Percentiles rank a stretch among this genome's conserved stretches.
Conservation (phyloP, 306 rosid species). For the Albizia julibrissin region DNA sequence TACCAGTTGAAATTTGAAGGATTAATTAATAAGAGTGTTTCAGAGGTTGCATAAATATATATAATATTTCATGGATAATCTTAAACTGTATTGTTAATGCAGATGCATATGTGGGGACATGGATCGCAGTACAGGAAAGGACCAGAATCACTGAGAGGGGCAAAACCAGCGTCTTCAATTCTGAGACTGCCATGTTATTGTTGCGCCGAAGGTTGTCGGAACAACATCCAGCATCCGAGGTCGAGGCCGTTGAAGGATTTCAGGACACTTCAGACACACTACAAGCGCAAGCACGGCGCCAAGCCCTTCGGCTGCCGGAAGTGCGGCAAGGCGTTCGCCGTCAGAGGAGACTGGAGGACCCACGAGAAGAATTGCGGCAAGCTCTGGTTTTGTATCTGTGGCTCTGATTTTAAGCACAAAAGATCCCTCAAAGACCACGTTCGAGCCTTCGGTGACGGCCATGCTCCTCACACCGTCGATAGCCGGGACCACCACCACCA, state of each 20-base stretch:
- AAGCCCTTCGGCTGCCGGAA: slow-evolving; percentile 88
- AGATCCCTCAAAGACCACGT: slow-evolving; percentile 92
- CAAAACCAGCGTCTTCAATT: slow-evolving; percentile 75
- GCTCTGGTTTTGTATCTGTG: slow-evolving; percentile 96
- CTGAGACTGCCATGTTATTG: slow-evolving; percentile 89
- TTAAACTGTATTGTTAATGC: neutral
- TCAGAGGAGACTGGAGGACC: slow-evolving; percentile 93
- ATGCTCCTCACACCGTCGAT: slow-evolving; percentile 69
- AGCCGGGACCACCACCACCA: slow-evolving; percentile 30
- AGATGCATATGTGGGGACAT: slow-evolving; percentile 99
- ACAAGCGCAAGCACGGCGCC: slow-evolving; percentile 90
- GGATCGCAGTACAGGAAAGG: slow-evolving; percentile 94
- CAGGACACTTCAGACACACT: slow-evolving; percentile 89
- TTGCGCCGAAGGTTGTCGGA: slow-evolving; percentile 91
- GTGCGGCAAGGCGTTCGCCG: slow-evolving; percentile 84
- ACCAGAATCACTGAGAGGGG: slow-evolving; percentile 80
- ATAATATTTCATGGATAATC: no score
- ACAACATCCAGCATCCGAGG: slow-evolving; percentile 81
- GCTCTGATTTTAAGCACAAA: slow-evolving; percentile 94
- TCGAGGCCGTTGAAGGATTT: slow-evolving; percentile 90
- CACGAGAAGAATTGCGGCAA: slow-evolving; percentile 97
- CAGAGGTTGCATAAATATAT: no score
- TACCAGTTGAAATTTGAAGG: no score
- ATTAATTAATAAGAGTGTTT: no score
- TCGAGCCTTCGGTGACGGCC: slow-evolving; percentile 81